These are phyloP conservation scores for Blastocystis sp. DNA, from an alignment of 352 stramenopile genomes.

Conservation along the genomic window DNA sequence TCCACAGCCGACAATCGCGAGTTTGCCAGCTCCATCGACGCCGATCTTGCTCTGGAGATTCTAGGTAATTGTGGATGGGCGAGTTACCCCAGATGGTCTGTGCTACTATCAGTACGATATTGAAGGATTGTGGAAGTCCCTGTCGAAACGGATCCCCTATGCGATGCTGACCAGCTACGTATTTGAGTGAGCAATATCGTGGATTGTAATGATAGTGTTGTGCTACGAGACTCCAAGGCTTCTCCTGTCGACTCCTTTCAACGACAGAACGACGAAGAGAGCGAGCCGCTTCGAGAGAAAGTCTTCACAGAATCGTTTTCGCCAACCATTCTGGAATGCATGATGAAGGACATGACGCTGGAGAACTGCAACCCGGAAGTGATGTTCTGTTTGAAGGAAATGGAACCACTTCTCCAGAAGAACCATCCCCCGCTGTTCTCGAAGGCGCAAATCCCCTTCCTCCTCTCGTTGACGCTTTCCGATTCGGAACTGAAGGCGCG, in stretches of 20 bases:
- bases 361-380: neutral
- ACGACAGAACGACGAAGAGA: neutral
- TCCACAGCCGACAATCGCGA: neutral
- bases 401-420: neutral
- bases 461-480: neutral
- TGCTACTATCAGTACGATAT: constrained; percentile 17
- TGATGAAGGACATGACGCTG: neutral
- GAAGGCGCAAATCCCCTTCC: neutral
- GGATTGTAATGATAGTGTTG: neutral
- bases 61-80: neutral
- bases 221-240: neutral
- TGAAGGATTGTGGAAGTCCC: neutral
- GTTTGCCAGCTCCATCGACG: neutral
- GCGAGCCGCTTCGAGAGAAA: neutral
- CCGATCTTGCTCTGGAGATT: neutral
- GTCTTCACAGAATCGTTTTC: neutral
- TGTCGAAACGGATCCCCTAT: neutral
- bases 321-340: neutral
- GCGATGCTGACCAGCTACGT: neutral
- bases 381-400: constrained; percentile 11
- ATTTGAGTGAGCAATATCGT: neutral
- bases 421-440: neutral
- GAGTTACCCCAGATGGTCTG: neutral
- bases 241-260: neutral
- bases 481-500: neutral